These are phyloP conservation scores for Anthracocystis setariae DNA, from an alignment of 1,284 basidiomycete genomes.

Conservation along the genomic window DNA sequence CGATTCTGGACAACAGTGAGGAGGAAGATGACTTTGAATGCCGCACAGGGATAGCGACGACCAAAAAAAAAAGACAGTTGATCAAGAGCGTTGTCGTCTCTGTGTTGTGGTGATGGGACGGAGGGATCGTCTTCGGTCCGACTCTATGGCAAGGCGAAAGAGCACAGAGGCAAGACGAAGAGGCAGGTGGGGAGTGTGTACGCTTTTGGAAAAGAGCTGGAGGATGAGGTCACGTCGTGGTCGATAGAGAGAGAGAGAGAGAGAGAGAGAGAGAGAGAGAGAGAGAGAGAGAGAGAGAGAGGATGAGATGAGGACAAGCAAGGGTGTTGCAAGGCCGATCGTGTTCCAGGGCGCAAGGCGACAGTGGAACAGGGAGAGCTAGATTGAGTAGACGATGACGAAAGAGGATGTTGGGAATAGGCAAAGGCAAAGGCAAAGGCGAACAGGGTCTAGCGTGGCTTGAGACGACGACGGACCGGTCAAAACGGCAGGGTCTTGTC, in stretches of 20 bases:
- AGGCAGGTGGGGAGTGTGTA: not conserved
- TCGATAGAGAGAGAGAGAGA: conserved; percentile 1
- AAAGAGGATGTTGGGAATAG: conserved; percentile 17
- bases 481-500: conserved; percentile 7
- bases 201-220: not conserved
- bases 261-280: conserved; percentile 4
- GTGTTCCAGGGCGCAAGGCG: conserved; percentile 4
- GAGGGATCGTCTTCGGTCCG: not conserved
- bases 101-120: conserved; percentile 1
- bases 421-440: conserved; percentile 2
- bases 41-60: conserved; percentile 8
- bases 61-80: conserved; percentile 4
- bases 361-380: conserved; percentile 2
- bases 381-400: conserved; percentile 23
- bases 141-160: not conserved
- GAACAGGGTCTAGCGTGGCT: conserved; percentile 37
- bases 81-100: not conserved
- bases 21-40: conserved; percentile 12
- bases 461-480: conserved; percentile 7
- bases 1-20: conserved; percentile 7
- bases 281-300: not conserved
- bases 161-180: not conserved
- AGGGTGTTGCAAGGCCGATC: not conserved
- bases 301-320: not conserved
- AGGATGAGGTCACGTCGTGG: conserved; percentile 9